Percentiles rank a stretch among this genome's conserved stretches.
phyloP scores from a whole-genome alignment of 148 eudicot species.

The Rhododendron ovatum region DNA sequence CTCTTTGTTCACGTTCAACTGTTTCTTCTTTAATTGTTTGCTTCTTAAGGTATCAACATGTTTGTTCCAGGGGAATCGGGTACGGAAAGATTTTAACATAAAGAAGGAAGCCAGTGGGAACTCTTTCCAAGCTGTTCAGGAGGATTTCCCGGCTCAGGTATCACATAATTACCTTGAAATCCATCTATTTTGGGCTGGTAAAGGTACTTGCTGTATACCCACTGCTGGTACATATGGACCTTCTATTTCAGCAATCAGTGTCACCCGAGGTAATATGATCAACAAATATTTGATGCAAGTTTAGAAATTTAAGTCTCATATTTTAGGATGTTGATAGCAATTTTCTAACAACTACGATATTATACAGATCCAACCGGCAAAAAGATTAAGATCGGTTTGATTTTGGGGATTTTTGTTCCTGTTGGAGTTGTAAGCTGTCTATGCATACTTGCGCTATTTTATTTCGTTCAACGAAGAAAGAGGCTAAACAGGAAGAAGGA shows the following conservation, averaged over 20 bases:
- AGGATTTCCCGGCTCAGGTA: slow-evolving; percentile 39
- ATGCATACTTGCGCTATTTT: slow-evolving; percentile 28
- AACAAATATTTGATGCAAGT: neutral
- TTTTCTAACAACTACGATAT: slow-evolving; percentile 8
- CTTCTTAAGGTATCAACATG: neutral
- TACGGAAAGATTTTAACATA: slow-evolving; percentile 61
- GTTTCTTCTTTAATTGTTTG: neutral
- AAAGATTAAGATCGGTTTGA: slow-evolving; percentile 47
- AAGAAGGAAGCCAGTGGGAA: slow-evolving; percentile 49
- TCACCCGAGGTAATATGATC: slow-evolving; percentile 48
- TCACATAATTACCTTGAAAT: slow-evolving; percentile 61
- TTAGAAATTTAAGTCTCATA: neutral
- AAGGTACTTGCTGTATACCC: slow-evolving; percentile 44
- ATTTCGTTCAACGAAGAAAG: slow-evolving; percentile 38
- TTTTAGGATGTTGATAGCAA: slow-evolving; percentile 7
- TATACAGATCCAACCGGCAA: slow-evolving; percentile 47
- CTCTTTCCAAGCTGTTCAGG: slow-evolving; percentile 43
- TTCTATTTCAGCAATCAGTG: slow-evolving; percentile 75
- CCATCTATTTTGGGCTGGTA: neutral
- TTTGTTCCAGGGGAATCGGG: slow-evolving; percentile 49
- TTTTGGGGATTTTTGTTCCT: slow-evolving; percentile 60
- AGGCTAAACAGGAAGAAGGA: slow-evolving; percentile 32
- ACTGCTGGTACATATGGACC: slow-evolving; percentile 74
- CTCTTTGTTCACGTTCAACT: neutral
- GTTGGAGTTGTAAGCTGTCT: slow-evolving; percentile 39